Evolutionary conservation across 2,329 filamentous ascomycete genomes (phyloP), one percentile per base, ranked within the genome.

Genomic region (Chaetomium sp.): DNA sequence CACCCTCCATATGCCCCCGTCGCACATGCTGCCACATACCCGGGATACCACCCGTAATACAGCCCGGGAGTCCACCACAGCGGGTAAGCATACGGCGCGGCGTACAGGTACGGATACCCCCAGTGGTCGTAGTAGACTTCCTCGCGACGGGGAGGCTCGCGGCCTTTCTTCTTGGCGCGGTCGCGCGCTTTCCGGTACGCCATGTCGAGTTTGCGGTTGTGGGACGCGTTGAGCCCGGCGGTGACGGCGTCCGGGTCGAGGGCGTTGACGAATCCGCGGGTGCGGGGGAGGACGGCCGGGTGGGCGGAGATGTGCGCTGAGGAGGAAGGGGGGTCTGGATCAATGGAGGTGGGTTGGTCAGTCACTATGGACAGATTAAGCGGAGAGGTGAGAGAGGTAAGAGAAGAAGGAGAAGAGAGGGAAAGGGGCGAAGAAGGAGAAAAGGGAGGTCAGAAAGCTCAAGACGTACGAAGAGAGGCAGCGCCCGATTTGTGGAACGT

Each of bases 291-390:
- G 6, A 90, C 81, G 1, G 87, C 79, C 63, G 84, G 89, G 73
- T 92, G 88, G 0, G 85, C 77, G 0, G 84, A 88, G 59, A 92
- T 86, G 66, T 92, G 51, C 6, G 54, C 53, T 7, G 45, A 44
- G n/a, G 14, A 36, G 33, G 36, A 43, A 5, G 55, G 55, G 11
- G 48, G 55, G 51, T 57, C 53, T 52, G 11, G 12, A 49, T 14
- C 8, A 19, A n/a, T 35, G 32, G 32, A 11, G 52, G 34, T 6
- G 37, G 14, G n/a, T 27, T n/a, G 11, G 37, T 14, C 6, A 12
- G 45, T 46, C 37, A 38, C 12, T 38, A 38, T 8, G 8, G 37
- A 38, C 12, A 38, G 37, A 27, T 14, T 11, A 11, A 14, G 27
- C 7, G 14, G 14, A 33, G 36, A 4, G n/a, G 14, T 6, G 43